Evolutionary conservation across 306 rosid genomes (phyloP).

Genomic region (Castanopsis chinensis): DNA sequence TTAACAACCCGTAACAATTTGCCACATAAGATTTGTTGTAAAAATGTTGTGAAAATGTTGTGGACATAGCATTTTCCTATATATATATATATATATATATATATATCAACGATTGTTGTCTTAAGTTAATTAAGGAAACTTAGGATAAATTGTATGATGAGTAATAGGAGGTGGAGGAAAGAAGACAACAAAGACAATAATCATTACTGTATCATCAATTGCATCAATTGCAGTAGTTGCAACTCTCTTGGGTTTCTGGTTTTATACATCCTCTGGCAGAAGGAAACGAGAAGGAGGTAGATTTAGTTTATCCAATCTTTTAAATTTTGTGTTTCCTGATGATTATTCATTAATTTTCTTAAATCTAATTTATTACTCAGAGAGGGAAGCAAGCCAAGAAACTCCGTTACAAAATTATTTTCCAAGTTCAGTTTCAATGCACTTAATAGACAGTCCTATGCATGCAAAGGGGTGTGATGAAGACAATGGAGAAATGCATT

Average conservation of each 20-base stretch:
- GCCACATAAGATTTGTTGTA: no score
- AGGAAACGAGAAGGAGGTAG: neutral
- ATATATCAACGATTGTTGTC: no score
- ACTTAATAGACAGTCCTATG: neutral
- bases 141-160: no score
- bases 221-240: neutral
- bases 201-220: no score
- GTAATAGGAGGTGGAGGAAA: no score
- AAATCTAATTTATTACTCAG: neutral
- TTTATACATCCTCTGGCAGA: neutral
- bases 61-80: no score
- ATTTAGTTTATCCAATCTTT: no score
- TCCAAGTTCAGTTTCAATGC: neutral
- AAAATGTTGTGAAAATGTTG: no score
- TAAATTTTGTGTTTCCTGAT: neutral
- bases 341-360: neutral
- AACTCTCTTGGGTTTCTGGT: conserved; percentile 7
- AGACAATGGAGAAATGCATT: conserved; percentile 13
- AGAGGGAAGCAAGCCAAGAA: neutral
- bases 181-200: no score
- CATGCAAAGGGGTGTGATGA: neutral
- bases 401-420: neutral
- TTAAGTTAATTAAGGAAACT: no score
- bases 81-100: no score
- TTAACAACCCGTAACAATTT: no score